phyloP scores from a whole-genome alignment of 2,329 filamentous ascomycete genomes.

The Ophiostoma piceae region DNA sequence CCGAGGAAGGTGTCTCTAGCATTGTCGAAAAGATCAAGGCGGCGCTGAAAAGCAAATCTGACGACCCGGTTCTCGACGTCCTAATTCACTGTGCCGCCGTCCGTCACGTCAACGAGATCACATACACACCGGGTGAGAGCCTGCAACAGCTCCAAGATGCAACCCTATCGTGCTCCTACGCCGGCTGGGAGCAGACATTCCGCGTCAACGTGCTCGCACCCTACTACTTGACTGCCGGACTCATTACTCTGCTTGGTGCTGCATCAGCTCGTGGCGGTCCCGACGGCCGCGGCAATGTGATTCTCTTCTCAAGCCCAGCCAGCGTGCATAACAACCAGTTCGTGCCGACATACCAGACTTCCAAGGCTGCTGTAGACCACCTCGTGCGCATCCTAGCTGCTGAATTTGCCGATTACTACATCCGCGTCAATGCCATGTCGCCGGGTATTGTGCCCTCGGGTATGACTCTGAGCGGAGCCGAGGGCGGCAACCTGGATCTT shows the following conservation, averaged over 20 bases:
- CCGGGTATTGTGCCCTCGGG: background rate
- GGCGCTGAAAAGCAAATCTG: background rate
- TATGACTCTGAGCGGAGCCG: background rate
- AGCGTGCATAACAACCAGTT: constrained; percentile 3
- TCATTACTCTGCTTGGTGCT: background rate
- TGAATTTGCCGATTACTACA: constrained; percentile 8
- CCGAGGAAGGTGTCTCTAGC: background rate
- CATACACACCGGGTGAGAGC: background rate
- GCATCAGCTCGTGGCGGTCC: background rate
- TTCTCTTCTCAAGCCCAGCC: background rate
- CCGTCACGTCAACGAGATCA: background rate
- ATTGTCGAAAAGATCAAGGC: background rate
- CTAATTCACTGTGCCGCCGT: background rate
- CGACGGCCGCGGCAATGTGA: background rate
- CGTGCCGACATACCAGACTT: background rate
- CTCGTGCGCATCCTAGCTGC: background rate
- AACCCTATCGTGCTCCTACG: background rate
- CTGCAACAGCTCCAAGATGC: background rate
- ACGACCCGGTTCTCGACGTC: background rate
- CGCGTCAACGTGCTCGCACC: background rate
- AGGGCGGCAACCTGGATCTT: constrained; percentile 1
- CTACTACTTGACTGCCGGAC: background rate
- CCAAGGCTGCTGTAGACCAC: background rate
- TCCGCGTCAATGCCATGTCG: background rate
- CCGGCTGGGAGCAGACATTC: background rate